A percentile compares a stretch with the other conserved stretches of the same genome.
These are phyloP conservation scores for Leccinum aurantiacum DNA, from an alignment of 768 basidiomycete genomes.

Conservation along the genomic window DNA sequence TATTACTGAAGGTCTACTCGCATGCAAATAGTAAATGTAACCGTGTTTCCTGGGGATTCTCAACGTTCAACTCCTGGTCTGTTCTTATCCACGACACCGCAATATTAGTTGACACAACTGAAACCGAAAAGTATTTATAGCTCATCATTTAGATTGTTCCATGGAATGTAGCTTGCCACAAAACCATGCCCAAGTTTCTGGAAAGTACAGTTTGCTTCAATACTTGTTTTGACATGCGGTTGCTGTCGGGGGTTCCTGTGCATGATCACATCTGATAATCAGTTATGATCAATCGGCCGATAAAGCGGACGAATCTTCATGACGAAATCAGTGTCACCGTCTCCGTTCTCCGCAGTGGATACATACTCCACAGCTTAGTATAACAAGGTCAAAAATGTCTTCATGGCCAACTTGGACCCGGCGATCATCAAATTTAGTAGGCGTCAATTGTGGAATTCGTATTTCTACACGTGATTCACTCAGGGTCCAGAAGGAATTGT, in stretches of 20 bases:
- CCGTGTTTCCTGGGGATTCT: background rate
- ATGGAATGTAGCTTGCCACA: background rate
- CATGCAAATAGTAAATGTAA: slow-evolving; percentile 1
- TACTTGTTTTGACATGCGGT: background rate
- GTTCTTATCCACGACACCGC: no score
- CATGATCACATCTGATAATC: background rate
- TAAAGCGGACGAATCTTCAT: background rate
- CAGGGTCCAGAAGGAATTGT: background rate
- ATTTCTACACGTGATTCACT: background rate
- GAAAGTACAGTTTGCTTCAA: background rate
- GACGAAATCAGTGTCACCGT: no score
- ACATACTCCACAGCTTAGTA: background rate
- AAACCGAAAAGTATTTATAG: background rate
- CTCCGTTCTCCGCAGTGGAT: background rate
- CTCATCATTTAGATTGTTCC: background rate
- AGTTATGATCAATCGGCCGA: background rate
- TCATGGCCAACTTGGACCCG: background rate
- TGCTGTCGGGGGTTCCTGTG: background rate
- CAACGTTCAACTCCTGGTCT: background rate
- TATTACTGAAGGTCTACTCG: background rate
- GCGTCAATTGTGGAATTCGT: background rate
- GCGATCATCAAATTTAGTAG: background rate
- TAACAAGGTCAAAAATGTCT: background rate
- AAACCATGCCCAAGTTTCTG: background rate
- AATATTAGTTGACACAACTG: background rate